Conservation (phyloP, 129 eudicot species). For the Escallonia rubra region DNA sequence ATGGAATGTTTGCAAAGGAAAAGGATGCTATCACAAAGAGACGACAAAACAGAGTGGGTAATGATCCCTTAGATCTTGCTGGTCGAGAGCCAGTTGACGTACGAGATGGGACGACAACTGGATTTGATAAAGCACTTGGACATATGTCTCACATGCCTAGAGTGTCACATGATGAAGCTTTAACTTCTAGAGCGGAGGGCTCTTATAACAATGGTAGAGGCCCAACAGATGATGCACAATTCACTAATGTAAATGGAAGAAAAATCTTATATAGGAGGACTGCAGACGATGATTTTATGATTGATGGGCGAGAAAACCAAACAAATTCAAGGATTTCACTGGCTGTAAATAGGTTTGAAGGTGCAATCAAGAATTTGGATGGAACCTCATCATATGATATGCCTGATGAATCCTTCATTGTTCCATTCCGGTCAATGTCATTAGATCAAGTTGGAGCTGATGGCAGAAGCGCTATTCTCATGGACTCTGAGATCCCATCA, state of each 20-base stretch:
- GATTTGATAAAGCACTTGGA: constrained; percentile 22
- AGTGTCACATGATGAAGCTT: constrained; percentile 18
- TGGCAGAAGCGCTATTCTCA: constrained; percentile 41
- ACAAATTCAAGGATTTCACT: constrained; percentile 43
- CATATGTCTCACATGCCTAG: constrained; percentile 15
- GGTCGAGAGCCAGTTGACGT: constrained; percentile 20
- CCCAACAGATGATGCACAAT: constrained; percentile 30
- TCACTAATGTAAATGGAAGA: constrained; percentile 46
- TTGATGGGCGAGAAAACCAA: constrained; percentile 35
- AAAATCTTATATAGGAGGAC: constrained; percentile 31
- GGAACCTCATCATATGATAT: constrained; percentile 22
- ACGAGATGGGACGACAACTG: constrained; percentile 20
- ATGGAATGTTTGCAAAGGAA: constrained; percentile 57
- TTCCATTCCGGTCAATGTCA: constrained; percentile 57
- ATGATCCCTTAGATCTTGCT: constrained; percentile 49
- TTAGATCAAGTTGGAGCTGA: constrained; percentile 37
- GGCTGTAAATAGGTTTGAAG: constrained; percentile 36
- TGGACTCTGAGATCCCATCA: constrained; percentile 55
- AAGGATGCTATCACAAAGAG: constrained; percentile 47
- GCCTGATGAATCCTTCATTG: constrained; percentile 58
- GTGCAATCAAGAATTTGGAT: constrained; percentile 19
- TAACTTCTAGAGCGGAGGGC: constrained; percentile 19
- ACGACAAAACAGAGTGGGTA: constrained; percentile 28
- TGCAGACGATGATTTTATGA: constrained; percentile 42
- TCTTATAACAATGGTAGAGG: constrained; percentile 11